phyloP scores from a whole-genome alignment of 768 basidiomycete species.

The Boletus rubroflammeus region DNA sequence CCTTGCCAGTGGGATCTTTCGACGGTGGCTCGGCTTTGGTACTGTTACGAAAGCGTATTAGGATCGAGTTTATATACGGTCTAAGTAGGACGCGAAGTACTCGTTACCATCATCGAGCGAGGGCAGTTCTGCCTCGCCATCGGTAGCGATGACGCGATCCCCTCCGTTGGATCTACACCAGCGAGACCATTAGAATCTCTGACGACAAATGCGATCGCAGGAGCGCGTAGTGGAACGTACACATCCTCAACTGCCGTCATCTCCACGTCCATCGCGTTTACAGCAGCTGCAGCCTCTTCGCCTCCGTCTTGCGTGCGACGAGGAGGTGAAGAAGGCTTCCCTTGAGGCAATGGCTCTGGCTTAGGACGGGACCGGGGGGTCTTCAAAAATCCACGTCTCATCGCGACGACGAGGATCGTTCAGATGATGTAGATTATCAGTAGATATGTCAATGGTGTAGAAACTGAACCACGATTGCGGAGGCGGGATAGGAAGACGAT shows the following conservation, averaged over 20 bases:
- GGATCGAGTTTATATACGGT: neutral
- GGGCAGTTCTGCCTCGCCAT: neutral
- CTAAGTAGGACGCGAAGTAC: neutral
- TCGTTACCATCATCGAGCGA: neutral
- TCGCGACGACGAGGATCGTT: neutral
- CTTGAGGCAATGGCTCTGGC: neutral
- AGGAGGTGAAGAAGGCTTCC: neutral
- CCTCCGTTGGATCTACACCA: neutral
- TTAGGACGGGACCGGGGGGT: neutral
- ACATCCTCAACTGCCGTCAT: neutral
- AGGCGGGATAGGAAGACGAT: neutral
- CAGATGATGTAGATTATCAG: neutral
- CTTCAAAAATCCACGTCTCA: slow-evolving; percentile 25
- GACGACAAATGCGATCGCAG: neutral
- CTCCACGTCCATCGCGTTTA: neutral
- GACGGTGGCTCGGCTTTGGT: neutral
- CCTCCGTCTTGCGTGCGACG: neutral
- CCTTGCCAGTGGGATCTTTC: neutral
- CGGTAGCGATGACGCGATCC: neutral
- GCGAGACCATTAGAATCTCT: neutral
- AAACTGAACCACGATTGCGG: neutral
- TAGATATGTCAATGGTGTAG: too few species aligned
- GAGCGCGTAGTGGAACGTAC: neutral
- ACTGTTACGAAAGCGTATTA: neutral
- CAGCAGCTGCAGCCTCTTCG: too few species aligned